Evolutionary conservation across 2,329 filamentous ascomycete species (phyloP), one percentile per base, ranked within the genome.

Genomic region (Phoma sp.): DNA sequence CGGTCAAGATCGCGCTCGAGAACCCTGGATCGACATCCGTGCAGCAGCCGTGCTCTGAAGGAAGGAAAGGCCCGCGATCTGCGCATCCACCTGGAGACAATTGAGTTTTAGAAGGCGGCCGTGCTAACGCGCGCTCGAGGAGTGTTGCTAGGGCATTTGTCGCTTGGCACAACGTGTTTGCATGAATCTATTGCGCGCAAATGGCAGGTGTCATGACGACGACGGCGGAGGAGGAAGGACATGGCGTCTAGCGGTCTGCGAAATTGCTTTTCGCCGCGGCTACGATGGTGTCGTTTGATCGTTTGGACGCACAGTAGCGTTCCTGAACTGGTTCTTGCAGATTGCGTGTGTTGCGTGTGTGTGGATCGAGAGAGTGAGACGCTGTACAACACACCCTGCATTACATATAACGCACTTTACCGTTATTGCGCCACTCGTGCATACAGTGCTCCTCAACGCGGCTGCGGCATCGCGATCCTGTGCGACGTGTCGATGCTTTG

Each of bases 61-160:
- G 18, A 38, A 37, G 50, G 43, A 42, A 47, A 34, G 43, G 39
- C 33, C 51, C 51, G 51, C 51, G 51, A 54, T 49, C 45, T 49
- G 39, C 45, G 37, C 42, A 37, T 20, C 42, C 45, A 43, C 43
- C 14, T 53, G 49, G 49, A 37, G 29, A 20, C 10, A 2, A 32
- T 53, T 53, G 49, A 42, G 49, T 53, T 53, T 53, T 29, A 34
- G 18, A 4, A 18, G 6, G 1, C 7, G 34, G n/a, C 34, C 28
- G 45, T 46, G 49, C 42, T 21, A n/a, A 14, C 17, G 29, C 23
- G 29, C 15, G 12, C 18, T 20, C 45, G 18, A 11, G 4, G 28
- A n/a, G 17, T 32, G 32, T 34, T 25, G 23, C 23, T 25, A 9
- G 23, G 23, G 18, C 20, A n/a, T n/a, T n/a, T n/a, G 12, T 34